phyloP scores from a whole-genome alignment of 768 basidiomycete species.

The Epithele typhae region DNA sequence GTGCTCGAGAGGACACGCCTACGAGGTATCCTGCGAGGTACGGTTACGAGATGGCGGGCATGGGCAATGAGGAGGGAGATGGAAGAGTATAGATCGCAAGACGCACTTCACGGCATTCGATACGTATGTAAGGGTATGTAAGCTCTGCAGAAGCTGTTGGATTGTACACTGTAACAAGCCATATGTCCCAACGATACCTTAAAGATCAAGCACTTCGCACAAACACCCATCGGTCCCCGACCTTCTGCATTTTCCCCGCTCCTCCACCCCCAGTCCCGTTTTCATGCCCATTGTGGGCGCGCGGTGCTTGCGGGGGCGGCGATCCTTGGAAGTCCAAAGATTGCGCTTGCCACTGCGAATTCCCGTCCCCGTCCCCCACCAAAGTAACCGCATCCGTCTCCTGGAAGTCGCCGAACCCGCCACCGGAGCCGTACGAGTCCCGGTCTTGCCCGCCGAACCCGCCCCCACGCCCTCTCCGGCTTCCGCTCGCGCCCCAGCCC shows the following conservation, averaged over 20 bases:
- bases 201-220: slow-evolving; percentile 32
- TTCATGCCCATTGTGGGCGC: background rate
- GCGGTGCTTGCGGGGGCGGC: background rate
- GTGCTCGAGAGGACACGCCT: slow-evolving; percentile 13
- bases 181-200: too few relatives aligned
- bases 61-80: slow-evolving; percentile 18
- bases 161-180: too few relatives aligned
- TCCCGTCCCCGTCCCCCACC: slow-evolving; percentile 37
- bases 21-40: slow-evolving; percentile 8
- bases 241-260: slow-evolving; percentile 52
- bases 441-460: background rate
- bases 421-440: background rate
- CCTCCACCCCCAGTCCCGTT: slow-evolving; percentile 1
- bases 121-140: too few relatives aligned
- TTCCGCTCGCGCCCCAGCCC: slow-evolving; percentile 18
- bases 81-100: slow-evolving; percentile 16
- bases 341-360: slow-evolving; percentile 1
- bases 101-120: too few relatives aligned
- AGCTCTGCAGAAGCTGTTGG: too few relatives aligned
- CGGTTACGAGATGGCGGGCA: slow-evolving; percentile 43
- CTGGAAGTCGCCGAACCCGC: slow-evolving; percentile 17
- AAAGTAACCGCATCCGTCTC: slow-evolving; percentile 59
- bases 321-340: too few relatives aligned
- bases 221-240: slow-evolving; percentile 73
- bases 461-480: background rate